phyloP scores from a whole-genome alignment of 805 yeast species.

The Babjeviella inositovora region DNA sequence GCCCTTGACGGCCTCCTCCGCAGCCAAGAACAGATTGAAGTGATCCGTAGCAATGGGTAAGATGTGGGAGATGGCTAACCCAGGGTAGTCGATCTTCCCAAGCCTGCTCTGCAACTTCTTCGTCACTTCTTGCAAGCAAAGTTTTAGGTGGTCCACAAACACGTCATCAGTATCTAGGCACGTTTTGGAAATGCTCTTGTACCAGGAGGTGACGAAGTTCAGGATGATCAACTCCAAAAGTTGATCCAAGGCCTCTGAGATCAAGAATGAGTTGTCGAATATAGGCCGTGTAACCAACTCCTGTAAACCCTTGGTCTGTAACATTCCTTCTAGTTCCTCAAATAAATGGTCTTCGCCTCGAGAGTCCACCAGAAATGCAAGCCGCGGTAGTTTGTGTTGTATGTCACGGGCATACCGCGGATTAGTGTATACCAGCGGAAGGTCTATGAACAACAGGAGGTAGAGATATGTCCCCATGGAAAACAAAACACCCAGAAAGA shows the following conservation, averaged over 20 bases:
- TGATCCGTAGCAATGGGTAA: constrained; percentile 59
- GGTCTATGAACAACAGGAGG: no score
- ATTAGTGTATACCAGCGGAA: no score
- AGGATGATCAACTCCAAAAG: constrained; percentile 28
- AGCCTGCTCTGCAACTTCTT: constrained; percentile 23
- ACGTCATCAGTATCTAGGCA: constrained; percentile 12
- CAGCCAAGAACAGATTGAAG: constrained; percentile 28
- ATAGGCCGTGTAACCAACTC: no score
- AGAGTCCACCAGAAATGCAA: no score
- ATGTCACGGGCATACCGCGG: no score
- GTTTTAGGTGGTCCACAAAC: constrained; percentile 23
- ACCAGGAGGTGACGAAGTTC: constrained; percentile 48
- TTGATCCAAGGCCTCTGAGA: constrained; percentile 35
- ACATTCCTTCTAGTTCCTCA: no score
- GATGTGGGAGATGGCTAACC: constrained; percentile 35
- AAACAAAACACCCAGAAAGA: no score
- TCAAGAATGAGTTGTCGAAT: constrained; percentile 29
- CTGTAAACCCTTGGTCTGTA: no score
- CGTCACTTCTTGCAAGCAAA: constrained; percentile 24
- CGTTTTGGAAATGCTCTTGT: constrained; percentile 18
- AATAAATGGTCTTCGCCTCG: no score
- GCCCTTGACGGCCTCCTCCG: constrained; percentile 15
- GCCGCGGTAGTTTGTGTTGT: no score
- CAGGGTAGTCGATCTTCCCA: constrained; percentile 30
- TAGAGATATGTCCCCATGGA: no score